Evolutionary conservation across 1,139 yeast genomes (phyloP), one percentile per base, ranked within the genome.

Genomic region (Magnusiomyces clavatus): DNA sequence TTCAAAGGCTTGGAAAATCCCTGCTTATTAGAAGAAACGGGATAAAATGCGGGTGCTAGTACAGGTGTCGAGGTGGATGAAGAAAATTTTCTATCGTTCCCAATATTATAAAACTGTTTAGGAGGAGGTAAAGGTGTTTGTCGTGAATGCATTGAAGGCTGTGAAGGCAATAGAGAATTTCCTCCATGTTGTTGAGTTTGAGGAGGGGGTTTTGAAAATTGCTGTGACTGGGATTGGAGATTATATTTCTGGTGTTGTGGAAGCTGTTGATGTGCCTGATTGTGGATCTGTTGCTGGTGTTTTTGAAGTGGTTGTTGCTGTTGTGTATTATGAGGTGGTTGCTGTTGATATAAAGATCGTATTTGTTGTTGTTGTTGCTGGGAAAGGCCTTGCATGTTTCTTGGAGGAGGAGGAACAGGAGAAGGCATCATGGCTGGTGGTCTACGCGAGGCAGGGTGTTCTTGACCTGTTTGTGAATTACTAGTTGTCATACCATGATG

Each of bases 401-500:
- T 43, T 13, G 48, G 51, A 16, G 47, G 48, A 13, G 53, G 51
- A 13, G 43, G 42, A 16, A 44, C 46, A 13, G 53, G 51, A 13
- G 43, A 36, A 17, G 46, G n/a, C 36, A 46, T 14, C n/a, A 14
- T 6, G 11, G 16, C 31, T 14, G 10, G 35, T 34, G 31, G 43
- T 17, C 44, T 8, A 14, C n/a, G 43, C 16, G 37, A 36, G 5
- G 31, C 35, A 12, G n/a, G 44, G 16, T 46, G 43, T 11, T 12
- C 43, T 20, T 20, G 34, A n/a, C 40, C 38, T 24, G 31, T 6
- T 6, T 24, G 31, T 24, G 31, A 5, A 24, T 24, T 24, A 24
- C 31, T 24, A 16, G 20, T 8, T 19, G 37, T 1, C 19, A 19
- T 46, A 19, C 43, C 20, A 17, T 14, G 37, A 2, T 16, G 46